Base-by-base conservation (phyloP, 768 basidiomycete genomes). In the Boletus edulis region DNA sequence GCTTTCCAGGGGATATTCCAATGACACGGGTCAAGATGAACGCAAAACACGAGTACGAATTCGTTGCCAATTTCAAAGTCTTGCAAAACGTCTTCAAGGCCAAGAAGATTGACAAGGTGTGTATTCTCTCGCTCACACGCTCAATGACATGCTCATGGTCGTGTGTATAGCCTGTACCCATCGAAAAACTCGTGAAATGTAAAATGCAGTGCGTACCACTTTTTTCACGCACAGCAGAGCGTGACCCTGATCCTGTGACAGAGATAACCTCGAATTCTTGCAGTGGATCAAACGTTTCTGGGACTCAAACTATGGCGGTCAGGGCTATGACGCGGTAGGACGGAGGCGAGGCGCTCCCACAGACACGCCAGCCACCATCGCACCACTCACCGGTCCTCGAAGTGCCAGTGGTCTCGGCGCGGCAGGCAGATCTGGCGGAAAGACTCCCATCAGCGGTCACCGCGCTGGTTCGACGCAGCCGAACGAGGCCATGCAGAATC, bases 241-340 rank as follows among this genome's bases (percentile, higher is more conserved):
- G 58, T 72, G 53, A 65, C 52, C 17, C 18, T 22, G 46, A 47
- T 48, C 55, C n/a, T 50, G 27, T 48, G 32, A 46, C 64, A 91
- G 91, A 73, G 97, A 98, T 73, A 99, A 99, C 72, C 86, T 99
- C 62, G 97, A 99, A 68, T 98, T 99, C 76, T 72, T 95, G 53
- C 97, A 99, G 73, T 99, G 96, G 96, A 81, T 92, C 65, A 94
- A 94, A 68, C 87, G 89, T 22, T 98, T 87, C 73, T 98, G 97
- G 96, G 94, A 98, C 64, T 73, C 82, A 27, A 93, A 95, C 77
- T 94, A 86, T 68, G 84, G 86, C 17, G 96, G 94, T 4, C 85
- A 89, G 54, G 83, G 78, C 7, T 98, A 98, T 67, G 94, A 98
- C 68, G 77, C 97, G 1, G 84, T 86, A 0, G 90, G 76, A 9